Percentiles rank a stretch among this genome's conserved stretches.
Conservation (phyloP, 257 asterid species). For the Ligustrum vulgare region DNA sequence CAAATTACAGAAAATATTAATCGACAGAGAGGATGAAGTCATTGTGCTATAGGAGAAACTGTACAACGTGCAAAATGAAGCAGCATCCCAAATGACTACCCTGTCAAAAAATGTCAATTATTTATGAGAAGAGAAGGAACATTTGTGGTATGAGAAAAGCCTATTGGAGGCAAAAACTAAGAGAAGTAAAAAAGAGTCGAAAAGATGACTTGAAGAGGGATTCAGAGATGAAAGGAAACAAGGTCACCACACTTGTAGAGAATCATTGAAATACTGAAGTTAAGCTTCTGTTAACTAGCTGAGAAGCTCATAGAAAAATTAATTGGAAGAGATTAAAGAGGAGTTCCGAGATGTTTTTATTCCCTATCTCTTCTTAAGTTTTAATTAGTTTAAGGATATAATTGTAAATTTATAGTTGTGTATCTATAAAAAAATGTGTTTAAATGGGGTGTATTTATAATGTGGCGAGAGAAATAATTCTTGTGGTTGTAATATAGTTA, state of each 20-base stretch:
- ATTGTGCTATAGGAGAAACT: conserved; percentile 37
- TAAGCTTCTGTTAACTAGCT: conserved; percentile 60
- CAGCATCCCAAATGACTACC: conserved; percentile 38
- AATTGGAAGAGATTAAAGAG: too few relatives aligned
- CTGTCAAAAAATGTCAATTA: conserved; percentile 40
- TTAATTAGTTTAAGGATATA: too few relatives aligned
- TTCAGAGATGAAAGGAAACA: conserved; percentile 84
- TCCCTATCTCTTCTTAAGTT: too few relatives aligned
- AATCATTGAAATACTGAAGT: conserved; percentile 71
- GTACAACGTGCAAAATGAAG: conserved; percentile 47
- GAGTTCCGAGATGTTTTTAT: too few relatives aligned
- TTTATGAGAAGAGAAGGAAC: conserved; percentile 45
- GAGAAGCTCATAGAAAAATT: conserved; percentile 53
- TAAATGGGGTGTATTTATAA: too few relatives aligned
- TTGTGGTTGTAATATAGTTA: too few relatives aligned
- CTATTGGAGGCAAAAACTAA: conserved; percentile 46
- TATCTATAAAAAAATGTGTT: too few relatives aligned
- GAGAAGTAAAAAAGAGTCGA: conserved; percentile 49
- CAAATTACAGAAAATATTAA: conserved; percentile 41
- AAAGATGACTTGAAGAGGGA: conserved; percentile 66
- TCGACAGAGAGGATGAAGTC: conserved; percentile 45
- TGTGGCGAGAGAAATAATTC: too few relatives aligned
- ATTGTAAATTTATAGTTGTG: too few relatives aligned
- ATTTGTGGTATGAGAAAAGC: conserved; percentile 49
- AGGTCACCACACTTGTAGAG: conserved; percentile 53